phyloP scores from a whole-genome alignment of 2,329 filamentous ascomycete genomes.

The Neodidymelliopsis sp. region DNA sequence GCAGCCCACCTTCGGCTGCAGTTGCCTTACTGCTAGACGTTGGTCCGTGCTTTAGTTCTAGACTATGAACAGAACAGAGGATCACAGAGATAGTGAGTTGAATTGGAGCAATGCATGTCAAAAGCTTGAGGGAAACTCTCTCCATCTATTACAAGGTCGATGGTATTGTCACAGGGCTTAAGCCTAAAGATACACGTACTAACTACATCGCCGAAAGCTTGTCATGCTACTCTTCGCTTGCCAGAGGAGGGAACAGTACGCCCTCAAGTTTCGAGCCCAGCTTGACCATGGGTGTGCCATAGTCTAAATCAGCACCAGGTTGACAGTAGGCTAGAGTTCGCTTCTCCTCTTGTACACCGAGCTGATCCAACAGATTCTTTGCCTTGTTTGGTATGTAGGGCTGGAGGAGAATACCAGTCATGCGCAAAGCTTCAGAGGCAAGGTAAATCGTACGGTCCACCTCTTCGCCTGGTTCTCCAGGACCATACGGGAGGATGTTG shows the following conservation, averaged over 20 bases:
- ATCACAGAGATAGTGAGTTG: too few relatives aligned
- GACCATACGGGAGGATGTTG: slow-evolving; percentile 51
- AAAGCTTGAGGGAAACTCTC: too few relatives aligned
- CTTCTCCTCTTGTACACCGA: slow-evolving; percentile 72
- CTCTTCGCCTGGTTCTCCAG: slow-evolving; percentile 42
- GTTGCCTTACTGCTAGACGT: background rate
- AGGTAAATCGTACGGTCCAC: slow-evolving; percentile 67
- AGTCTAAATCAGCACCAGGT: slow-evolving; percentile 71
- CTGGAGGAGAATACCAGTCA: slow-evolving; percentile 84
- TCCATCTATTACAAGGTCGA: too few relatives aligned
- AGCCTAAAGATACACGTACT: background rate
- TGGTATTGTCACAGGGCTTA: background rate
- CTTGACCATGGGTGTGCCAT: slow-evolving; percentile 63
- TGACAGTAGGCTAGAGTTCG: slow-evolving; percentile 69
- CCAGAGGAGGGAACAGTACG: slow-evolving; percentile 59
- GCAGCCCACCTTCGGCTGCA: slow-evolving; percentile 26
- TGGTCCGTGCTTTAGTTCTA: slow-evolving; percentile 6
- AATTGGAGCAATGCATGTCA: too few relatives aligned
- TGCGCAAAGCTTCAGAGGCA: slow-evolving; percentile 76
- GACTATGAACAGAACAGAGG: too few relatives aligned
- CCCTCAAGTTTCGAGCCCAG: slow-evolving; percentile 54
- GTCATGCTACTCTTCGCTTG: slow-evolving; percentile 30
- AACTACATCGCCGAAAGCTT: slow-evolving; percentile 2
- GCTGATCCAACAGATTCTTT: slow-evolving; percentile 72
- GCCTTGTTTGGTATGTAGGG: slow-evolving; percentile 89